Base-by-base conservation (phyloP, 2,329 filamentous ascomycete species). In the Aciculosporium take region DNA sequence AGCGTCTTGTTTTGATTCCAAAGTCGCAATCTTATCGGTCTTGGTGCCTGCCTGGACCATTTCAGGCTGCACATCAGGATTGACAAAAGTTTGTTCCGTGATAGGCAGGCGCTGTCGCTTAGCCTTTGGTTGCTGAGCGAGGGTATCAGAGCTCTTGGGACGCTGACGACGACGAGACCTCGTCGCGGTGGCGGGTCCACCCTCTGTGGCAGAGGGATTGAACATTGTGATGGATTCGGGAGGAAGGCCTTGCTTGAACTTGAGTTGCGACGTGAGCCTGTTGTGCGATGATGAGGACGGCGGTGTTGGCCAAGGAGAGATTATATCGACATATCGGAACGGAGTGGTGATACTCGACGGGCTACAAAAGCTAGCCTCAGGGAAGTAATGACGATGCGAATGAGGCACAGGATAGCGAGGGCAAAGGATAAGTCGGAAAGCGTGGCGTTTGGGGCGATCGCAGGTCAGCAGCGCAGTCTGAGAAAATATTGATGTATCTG, bases 91-190 rank as follows among this genome's bases (percentile, higher is more conserved):
- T 52, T 74, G 67, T 45, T 79, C 73, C 41, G 66, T 68, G 49
- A 79, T 56, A 24, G 71, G 71, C 39, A 75, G 60, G 48, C 76
- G 68, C 54, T 74, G 72, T 47, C 76, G 71, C 63, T 81, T 81
- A 10, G 74, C 69, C 58, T 78, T 80, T 23, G 76, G 76, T 51
- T 74, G 71, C 48, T 72, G 67, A 37, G 62, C 58, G 40, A 72
- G 58, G 53, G 61, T 67, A 44, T 79, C 76, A 42, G 68, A 64
- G 52, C 68, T 74, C 51, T 64, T 57, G 39, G 75, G 75, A 44
- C 76, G 71, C 57, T 76, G 75, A 43, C 76, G 71, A 46, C 76
- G 70, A 45, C 76, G 72, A 51, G 73, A 75, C 48, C 76, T 69
- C 41, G 72, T 76, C 40, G 71, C 68, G 48, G 66, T 72, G 51